Percentiles rank a stretch among this genome's conserved stretches.
These are phyloP conservation scores for Actinomortierella ambigua DNA, from an alignment of 371 early-diverging fungal species.

Conservation along the genomic window DNA sequence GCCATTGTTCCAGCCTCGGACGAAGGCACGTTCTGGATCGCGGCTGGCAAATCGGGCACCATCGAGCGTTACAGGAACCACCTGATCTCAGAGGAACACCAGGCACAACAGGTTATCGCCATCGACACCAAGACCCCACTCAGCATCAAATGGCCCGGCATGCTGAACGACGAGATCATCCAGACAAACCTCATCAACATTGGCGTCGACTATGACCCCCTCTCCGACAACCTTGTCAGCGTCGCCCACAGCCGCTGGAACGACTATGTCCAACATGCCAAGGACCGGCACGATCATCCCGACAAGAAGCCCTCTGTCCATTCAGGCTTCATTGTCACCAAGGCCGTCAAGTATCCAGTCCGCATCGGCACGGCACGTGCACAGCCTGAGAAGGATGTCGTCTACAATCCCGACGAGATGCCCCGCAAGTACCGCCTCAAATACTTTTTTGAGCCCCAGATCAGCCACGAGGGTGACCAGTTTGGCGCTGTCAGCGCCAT, in stretches of 20 bases:
- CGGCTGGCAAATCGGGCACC: conserved; percentile 36
- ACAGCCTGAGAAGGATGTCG: conserved; percentile 38
- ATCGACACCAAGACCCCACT: conserved; percentile 23
- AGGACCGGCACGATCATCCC: conserved; percentile 19
- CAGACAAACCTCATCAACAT: conserved; percentile 32
- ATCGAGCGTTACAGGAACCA: conserved; percentile 31
- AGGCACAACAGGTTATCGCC: conserved; percentile 20
- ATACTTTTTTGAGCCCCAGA: conserved; percentile 34
- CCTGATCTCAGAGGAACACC: conserved; percentile 34
- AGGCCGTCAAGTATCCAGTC: conserved; percentile 26
- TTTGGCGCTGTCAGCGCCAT: conserved; percentile 41
- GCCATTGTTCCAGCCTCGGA: conserved; percentile 17
- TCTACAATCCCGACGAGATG: conserved; percentile 20
- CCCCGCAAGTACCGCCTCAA: conserved; percentile 27
- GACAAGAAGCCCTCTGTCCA: conserved; percentile 14
- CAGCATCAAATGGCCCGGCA: conserved; percentile 36
- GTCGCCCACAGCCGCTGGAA: conserved; percentile 39
- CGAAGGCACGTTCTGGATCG: conserved; percentile 25
- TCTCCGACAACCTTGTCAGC: conserved; percentile 17
- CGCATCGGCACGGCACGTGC: conserved; percentile 38
- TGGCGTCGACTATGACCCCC: conserved; percentile 35
- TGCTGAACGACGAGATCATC: conserved; percentile 41
- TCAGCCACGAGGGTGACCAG: conserved; percentile 32
- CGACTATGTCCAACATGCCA: conserved; percentile 28
- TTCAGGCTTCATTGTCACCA: conserved; percentile 33